A percentile compares a stretch with the other conserved stretches of the same genome.
Conservation (phyloP, 495 filamentous ascomycete species). For the Staphylotrichum tortipilum region DNA sequence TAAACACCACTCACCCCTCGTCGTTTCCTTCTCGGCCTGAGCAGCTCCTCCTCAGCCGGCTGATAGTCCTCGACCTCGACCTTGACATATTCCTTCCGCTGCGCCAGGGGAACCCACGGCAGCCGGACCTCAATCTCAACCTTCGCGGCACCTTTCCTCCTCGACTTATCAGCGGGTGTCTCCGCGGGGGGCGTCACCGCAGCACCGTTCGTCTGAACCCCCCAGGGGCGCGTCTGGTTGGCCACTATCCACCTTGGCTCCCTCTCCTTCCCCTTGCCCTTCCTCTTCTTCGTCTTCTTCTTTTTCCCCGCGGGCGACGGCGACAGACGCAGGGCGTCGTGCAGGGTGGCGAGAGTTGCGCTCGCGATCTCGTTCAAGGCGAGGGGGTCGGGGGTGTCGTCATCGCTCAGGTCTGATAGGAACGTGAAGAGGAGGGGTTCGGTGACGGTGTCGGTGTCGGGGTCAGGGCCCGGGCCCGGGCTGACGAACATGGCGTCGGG, state of each 20-base stretch:
- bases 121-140: slow-evolving; percentile 21
- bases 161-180: not conserved
- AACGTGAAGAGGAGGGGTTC: slow-evolving; percentile 16
- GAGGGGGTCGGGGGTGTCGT: slow-evolving; percentile 9
- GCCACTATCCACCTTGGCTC: too few relatives aligned
- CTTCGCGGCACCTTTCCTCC: not conserved
- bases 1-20: slow-evolving; percentile 15
- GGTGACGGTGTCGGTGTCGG: not conserved
- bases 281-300: not conserved
- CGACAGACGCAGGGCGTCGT: not conserved
- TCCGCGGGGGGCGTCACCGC: too few relatives aligned
- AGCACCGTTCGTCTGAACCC: not conserved
- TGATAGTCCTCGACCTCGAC: slow-evolving; percentile 14
- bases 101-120: slow-evolving; percentile 8
- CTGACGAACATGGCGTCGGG: too few relatives aligned
- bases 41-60: not conserved
- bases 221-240: too few relatives aligned
- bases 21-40: slow-evolving; percentile 4
- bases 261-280: not conserved
- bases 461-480: too few relatives aligned
- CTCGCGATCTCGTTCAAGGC: slow-evolving; percentile 10
- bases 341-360: not conserved
- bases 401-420: slow-evolving; percentile 19
- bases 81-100: slow-evolving; percentile 9
- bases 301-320: too few relatives aligned